phyloP scores from a whole-genome alignment of 2,329 filamentous ascomycete genomes.

The Fusarium sp. region DNA sequence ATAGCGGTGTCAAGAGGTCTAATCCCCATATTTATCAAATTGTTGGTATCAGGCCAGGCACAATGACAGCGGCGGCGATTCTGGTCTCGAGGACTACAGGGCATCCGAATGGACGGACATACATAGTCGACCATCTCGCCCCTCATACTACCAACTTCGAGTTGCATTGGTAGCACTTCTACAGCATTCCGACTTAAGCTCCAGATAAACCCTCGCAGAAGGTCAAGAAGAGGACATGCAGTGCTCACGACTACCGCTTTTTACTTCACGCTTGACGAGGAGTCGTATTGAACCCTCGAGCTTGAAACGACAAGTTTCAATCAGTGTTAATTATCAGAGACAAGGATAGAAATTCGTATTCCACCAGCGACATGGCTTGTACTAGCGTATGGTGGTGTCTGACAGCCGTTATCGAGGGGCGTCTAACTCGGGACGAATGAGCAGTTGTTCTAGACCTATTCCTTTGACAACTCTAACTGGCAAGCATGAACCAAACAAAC shows the following conservation, averaged over 20 bases:
- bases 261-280: too few relatives aligned
- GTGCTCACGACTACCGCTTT: too few relatives aligned
- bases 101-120: conserved; percentile 14
- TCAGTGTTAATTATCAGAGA: neutral
- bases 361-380: neutral
- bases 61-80: conserved; percentile 23
- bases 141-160: neutral
- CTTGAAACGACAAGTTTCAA: neutral
- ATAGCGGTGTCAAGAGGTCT: conserved; percentile 15
- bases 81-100: conserved; percentile 25
- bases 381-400: neutral
- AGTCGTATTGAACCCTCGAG: neutral
- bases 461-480: too few relatives aligned
- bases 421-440: neutral
- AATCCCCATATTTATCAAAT: conserved; percentile 19
- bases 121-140: conserved; percentile 16
- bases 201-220: too few relatives aligned
- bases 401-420: neutral
- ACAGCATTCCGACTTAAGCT: too few relatives aligned
- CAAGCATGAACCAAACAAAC: neutral
- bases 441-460: conserved; percentile 8
- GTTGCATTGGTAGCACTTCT: too few relatives aligned
- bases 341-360: too few relatives aligned
- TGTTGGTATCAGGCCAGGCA: conserved; percentile 16
- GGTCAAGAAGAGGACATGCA: too few relatives aligned